Percentiles rank a stretch among this genome's conserved stretches.
Evolutionary conservation across 768 basidiomycete species (phyloP).

Genomic region (Ephemerocybe angulata): DNA sequence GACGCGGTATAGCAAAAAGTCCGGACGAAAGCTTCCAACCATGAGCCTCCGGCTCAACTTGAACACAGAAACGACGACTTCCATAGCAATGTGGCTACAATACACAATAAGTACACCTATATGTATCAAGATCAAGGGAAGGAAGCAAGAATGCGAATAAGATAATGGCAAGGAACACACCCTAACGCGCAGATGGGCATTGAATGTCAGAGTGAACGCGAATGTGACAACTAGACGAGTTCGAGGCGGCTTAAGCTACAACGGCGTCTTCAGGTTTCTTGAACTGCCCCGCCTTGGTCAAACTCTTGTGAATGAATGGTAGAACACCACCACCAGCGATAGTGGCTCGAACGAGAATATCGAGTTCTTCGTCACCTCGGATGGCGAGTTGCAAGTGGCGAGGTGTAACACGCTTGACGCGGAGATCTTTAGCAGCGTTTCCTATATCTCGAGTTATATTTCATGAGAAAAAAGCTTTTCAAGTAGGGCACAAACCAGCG

Average conservation of each 20-base stretch:
- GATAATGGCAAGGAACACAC: conserved; percentile 1
- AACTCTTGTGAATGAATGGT: conserved; percentile 85
- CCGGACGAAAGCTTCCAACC: too few species aligned
- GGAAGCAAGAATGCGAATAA: not conserved
- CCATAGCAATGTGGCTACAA: not conserved
- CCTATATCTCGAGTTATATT: conserved; percentile 40
- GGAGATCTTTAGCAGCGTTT: conserved; percentile 96
- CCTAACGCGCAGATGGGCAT: too few species aligned
- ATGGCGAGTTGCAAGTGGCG: conserved; percentile 95
- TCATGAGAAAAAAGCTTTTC: not conserved
- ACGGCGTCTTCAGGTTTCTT: conserved; percentile 42
- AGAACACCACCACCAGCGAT: conserved; percentile 88
- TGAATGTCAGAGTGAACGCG: too few species aligned
- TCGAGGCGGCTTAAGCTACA: conserved; percentile 7
- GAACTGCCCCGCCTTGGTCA: conserved; percentile 49
- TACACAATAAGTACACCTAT: not conserved
- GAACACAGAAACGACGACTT: too few species aligned
- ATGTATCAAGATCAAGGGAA: too few species aligned
- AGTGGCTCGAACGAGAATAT: conserved; percentile 88
- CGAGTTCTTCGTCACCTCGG: conserved; percentile 96
- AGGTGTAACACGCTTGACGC: conserved; percentile 95
- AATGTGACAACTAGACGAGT: not conserved
- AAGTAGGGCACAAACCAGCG: conserved; percentile 59
- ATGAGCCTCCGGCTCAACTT: too few species aligned
- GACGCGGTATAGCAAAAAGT: too few species aligned